Base-by-base conservation (phyloP, 2,329 filamentous ascomycete species). In the Aspergillaceae sp. region DNA sequence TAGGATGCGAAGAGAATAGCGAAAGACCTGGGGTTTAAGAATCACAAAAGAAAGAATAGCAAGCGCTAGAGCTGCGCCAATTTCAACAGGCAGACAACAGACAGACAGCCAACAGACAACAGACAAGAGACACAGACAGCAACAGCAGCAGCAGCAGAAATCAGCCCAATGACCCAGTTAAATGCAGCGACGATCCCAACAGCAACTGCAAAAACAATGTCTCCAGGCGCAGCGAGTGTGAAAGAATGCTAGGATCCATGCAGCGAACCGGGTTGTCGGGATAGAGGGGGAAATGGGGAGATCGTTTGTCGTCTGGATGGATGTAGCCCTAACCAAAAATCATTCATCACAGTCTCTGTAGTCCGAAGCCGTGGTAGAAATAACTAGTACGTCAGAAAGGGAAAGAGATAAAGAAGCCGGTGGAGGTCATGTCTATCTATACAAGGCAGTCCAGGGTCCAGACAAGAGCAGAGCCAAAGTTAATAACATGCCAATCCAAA, bases 211-310 rank as follows among this genome's bases (percentile, higher is more conserved):
- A 27, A 38, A 19, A 19, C 19, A 19, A 19, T 19, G 19, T 19
- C 19, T 19, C 19, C 19, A 19, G 19, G 11, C 26, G 36, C 11
- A 8, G 11, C 9, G 27, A 19, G 36, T 19, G 36, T 28, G 36
- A 38, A 38, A 38, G 19, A 26, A 27, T 8, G 19, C 36, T 19
- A 19, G 53, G 48, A 54, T 40, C 53, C 54, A 56, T 56, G 54
- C 53, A 56, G 51, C 49, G 56, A 53, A 54, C 53, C 56, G 50
- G 50, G 48, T 45, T 50, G 48, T 49, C 56, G 56, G 56, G 32
- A 19, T 19, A 2, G 19, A 19, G 19, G 19, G 19, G 19, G 19
- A 19, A 19, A 19, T 19, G 19, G 19, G 19, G 19, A 19, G n/a
- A 40, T 43, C 26, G 36, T 26, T 38, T 28, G 30, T 40, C 30